phyloP scores from a whole-genome alignment of 2,329 filamentous ascomycete species.

The Niveomyces coronatus region DNA sequence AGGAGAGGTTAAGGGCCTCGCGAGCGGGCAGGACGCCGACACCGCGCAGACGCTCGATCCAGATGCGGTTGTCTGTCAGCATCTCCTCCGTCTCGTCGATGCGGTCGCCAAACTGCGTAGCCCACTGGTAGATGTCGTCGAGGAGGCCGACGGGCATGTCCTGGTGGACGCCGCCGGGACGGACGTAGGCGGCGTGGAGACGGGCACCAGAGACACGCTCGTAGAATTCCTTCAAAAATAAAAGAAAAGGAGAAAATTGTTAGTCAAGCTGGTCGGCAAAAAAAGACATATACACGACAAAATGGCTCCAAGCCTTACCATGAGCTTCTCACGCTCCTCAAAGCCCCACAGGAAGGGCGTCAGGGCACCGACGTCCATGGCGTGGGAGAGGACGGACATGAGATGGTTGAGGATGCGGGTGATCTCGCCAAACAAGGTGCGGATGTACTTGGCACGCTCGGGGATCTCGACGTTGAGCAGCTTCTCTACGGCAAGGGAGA shows the following conservation, averaged over 20 bases:
- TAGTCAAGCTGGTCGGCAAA: not conserved
- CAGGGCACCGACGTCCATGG: conserved; percentile 96
- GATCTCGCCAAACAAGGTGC: conserved; percentile 90
- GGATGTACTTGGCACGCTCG: conserved; percentile 90
- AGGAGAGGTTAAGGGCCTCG: conserved; percentile 94
- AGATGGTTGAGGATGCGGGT: conserved; percentile 92
- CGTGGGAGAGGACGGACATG: conserved; percentile 94
- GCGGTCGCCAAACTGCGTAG: conserved; percentile 95
- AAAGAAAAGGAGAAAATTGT: too few relatives aligned
- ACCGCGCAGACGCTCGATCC: conserved; percentile 86
- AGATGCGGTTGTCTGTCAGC: conserved; percentile 98
- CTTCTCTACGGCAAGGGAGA: conserved; percentile 92
- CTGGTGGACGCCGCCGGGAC: conserved; percentile 91
- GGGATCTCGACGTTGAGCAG: conserved; percentile 94
- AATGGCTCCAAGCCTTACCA: conserved; percentile 52
- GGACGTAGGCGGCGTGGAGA: conserved; percentile 93
- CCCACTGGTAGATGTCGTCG: conserved; percentile 99
- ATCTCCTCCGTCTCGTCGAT: conserved; percentile 99
- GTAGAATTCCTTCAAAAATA: conserved; percentile 99
- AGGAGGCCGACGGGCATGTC: conserved; percentile 89
- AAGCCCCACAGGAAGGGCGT: conserved; percentile 99
- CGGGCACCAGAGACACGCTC: conserved; percentile 97
- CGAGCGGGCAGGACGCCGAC: conserved; percentile 84
- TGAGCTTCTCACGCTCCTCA: conserved; percentile 98
- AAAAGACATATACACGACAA: not conserved